phyloP scores from a whole-genome alignment of 345 rosid species.

The Geranium brycei region DNA sequence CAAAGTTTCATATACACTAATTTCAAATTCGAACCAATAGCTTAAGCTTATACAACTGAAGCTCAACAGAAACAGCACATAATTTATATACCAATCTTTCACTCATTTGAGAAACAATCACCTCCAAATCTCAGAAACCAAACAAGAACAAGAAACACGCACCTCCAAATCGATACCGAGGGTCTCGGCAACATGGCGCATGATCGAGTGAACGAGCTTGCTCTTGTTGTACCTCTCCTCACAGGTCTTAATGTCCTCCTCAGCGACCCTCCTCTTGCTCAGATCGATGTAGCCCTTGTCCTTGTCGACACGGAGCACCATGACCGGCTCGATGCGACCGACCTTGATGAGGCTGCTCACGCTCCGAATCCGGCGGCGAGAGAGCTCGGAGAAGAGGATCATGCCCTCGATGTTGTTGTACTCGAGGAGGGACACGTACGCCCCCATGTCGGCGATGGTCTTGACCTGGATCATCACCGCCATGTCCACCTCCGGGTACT shows the following conservation, averaged over 20 bases:
- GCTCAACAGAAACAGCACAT: too few relatives aligned
- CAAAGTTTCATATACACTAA: too few relatives aligned
- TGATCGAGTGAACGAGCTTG: constrained; percentile 95
- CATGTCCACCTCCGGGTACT: constrained; percentile 94
- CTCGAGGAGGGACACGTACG: constrained; percentile 85
- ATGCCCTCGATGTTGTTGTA: constrained; percentile 97
- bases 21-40: too few relatives aligned
- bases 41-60: too few relatives aligned
- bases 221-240: constrained; percentile 98
- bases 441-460: constrained; percentile 96
- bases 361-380: constrained; percentile 95
- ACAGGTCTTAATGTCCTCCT: constrained; percentile 83
- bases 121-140: too few relatives aligned
- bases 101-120: too few relatives aligned
- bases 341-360: constrained; percentile 90
- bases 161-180: constrained; percentile 82
- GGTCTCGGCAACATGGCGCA: constrained; percentile 97
- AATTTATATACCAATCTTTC: too few relatives aligned
- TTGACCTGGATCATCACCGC: constrained; percentile 99
- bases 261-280: constrained; percentile 88
- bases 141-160: not conserved
- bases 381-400: constrained; percentile 97
- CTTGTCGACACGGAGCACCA: constrained; percentile 95
- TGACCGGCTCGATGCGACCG: constrained; percentile 92
- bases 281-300: constrained; percentile 94